Conservation (phyloP, 1,139 yeast genomes). For the Taphrina flavorubra region DNA sequence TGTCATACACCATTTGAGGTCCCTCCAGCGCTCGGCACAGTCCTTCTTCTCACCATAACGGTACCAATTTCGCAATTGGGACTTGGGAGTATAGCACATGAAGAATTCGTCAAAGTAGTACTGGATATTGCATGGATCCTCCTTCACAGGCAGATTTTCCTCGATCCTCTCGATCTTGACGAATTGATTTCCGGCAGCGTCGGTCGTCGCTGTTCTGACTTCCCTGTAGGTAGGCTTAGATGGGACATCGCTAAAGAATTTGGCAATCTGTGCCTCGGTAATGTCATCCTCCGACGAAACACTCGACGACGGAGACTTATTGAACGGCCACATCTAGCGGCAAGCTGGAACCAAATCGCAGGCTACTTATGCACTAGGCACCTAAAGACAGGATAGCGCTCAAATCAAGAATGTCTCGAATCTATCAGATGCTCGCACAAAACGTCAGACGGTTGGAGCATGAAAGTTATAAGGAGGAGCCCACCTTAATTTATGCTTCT, state of each 20-base stretch:
- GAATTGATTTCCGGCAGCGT: background rate
- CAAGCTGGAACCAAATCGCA: background rate
- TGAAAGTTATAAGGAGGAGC: background rate
- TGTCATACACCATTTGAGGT: constrained; percentile 43
- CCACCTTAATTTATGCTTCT: background rate
- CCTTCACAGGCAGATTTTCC: constrained; percentile 1
- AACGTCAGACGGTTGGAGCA: background rate
- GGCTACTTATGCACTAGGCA: background rate
- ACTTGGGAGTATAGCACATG: constrained; percentile 44
- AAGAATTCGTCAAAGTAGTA: constrained; percentile 44
- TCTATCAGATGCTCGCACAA: background rate
- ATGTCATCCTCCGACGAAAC: constrained; percentile 15
- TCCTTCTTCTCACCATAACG: constrained; percentile 43
- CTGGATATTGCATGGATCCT: constrained; percentile 38
- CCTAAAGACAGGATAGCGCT: too few relatives aligned
- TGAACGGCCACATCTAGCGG: constrained; percentile 31
- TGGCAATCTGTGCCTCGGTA: constrained; percentile 29
- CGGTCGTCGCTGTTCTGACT: constrained; percentile 8
- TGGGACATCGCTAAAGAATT: constrained; percentile 17
- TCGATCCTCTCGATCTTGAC: constrained; percentile 13
- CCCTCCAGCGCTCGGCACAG: constrained; percentile 42
- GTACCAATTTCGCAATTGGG: constrained; percentile 43
- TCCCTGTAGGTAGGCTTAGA: background rate
- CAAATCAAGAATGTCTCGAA: background rate
- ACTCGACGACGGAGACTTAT: background rate